These are phyloP conservation scores for Coelastrella sp. DNA, from an alignment of 139 green algal species.

Conservation along the genomic window DNA sequence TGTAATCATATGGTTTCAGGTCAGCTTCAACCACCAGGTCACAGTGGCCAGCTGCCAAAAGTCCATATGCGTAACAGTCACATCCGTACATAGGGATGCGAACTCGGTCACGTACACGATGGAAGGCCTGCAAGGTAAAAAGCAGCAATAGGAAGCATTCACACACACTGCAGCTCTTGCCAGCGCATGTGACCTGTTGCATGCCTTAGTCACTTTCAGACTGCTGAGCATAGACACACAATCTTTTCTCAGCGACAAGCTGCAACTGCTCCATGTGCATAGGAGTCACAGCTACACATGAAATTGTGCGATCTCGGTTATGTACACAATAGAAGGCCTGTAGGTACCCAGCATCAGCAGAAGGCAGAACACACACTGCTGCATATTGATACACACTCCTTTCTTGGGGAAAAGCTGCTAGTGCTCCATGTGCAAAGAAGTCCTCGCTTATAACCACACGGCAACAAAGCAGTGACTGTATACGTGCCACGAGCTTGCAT, in stretches of 20 bases:
- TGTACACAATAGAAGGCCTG: slow-evolving; percentile 80
- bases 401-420: too few relatives aligned
- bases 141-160: too few relatives aligned
- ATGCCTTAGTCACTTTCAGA: too few relatives aligned
- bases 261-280: slow-evolving; percentile 66
- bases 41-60: not conserved
- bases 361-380: not conserved
- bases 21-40: slow-evolving; percentile 97
- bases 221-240: too few relatives aligned
- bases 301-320: slow-evolving; percentile 78
- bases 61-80: slow-evolving; percentile 94
- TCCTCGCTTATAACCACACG: not conserved
- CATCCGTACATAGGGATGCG: slow-evolving; percentile 94
- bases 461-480: not conserved
- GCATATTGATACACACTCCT: not conserved
- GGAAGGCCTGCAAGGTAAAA: slow-evolving; percentile 69
- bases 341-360: not conserved
- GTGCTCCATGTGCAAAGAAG: too few relatives aligned
- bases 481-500: too few relatives aligned
- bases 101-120: slow-evolving; percentile 77
- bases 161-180: too few relatives aligned
- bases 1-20: slow-evolving; percentile 98
- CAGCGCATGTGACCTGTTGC: too few relatives aligned
- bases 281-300: slow-evolving; percentile 98
- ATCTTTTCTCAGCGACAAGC: not conserved